A percentile compares a stretch with the other conserved stretches of the same genome.
phyloP scores from a whole-genome alignment of 345 rosid species.

The Lagerstroemia speciosa region DNA sequence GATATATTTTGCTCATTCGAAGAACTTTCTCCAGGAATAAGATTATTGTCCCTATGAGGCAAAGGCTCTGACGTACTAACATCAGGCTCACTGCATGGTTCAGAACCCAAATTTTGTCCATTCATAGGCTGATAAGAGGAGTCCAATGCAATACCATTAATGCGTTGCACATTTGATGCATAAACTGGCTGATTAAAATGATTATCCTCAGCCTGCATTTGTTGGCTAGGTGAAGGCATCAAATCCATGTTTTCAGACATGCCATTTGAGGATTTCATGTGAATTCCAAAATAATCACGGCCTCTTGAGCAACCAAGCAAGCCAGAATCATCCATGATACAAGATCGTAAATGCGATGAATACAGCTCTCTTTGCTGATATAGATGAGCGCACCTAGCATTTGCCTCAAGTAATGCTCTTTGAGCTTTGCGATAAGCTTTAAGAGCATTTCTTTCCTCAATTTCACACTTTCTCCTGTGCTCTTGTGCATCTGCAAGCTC shows the following conservation, averaged over 20 bases:
- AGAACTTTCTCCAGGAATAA: constrained; percentile 34
- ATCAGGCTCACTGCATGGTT: constrained; percentile 80
- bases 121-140: constrained; percentile 23
- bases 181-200: constrained; percentile 20
- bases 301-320: constrained; percentile 43
- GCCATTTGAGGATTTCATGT: constrained; percentile 25
- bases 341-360: constrained; percentile 59
- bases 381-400: constrained; percentile 62
- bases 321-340: constrained; percentile 47
- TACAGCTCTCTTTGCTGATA: constrained; percentile 67
- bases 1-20: constrained; percentile 40
- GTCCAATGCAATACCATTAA: constrained; percentile 17
- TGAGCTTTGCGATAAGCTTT: constrained; percentile 82
- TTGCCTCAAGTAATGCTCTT: constrained; percentile 82
- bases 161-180: constrained; percentile 19
- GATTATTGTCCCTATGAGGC: constrained; percentile 38
- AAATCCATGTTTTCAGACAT: constrained; percentile 26
- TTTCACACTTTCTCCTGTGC: constrained; percentile 55
- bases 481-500: constrained; percentile 85
- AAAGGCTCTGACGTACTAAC: constrained; percentile 78
- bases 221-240: constrained; percentile 33
- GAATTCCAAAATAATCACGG: constrained; percentile 30
- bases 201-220: constrained; percentile 30
- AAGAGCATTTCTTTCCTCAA: constrained; percentile 92
- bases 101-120: constrained; percentile 57